Conservation (phyloP, 176 grass and related monocot species). For the Guadua angustifolia region DNA sequence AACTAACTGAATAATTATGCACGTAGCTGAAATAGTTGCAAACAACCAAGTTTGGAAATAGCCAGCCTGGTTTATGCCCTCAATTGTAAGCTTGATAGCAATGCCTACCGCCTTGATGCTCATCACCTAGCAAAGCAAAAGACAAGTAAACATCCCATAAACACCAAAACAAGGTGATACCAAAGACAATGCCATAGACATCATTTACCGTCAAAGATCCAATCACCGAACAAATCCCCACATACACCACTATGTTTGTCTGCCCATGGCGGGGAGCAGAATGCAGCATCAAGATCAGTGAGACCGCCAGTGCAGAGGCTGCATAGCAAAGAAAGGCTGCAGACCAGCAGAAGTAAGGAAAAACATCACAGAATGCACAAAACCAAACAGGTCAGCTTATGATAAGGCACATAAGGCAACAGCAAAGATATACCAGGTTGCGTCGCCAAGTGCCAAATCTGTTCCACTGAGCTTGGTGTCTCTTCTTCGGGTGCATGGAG, state of each 20-base stretch:
- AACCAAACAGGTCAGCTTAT: background rate
- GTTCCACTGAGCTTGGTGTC: constrained; percentile 72
- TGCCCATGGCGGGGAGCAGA: constrained; percentile 86
- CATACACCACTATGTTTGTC: constrained; percentile 89
- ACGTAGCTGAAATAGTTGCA: constrained; percentile 70
- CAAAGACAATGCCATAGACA: constrained; percentile 1
- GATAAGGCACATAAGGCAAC: background rate
- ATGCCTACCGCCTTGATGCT: constrained; percentile 97
- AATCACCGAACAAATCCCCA: constrained; percentile 86
- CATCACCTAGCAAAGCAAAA: constrained; percentile 73
- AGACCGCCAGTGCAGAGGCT: constrained; percentile 59
- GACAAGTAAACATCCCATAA: constrained; percentile 26
- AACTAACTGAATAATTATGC: constrained; percentile 86
- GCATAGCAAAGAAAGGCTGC: constrained; percentile 84
- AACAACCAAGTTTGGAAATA: constrained; percentile 97
- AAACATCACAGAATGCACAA: constrained; percentile 20
- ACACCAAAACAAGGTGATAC: constrained; percentile 13
- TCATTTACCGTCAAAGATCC: constrained; percentile 86
- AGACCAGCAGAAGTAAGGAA: background rate
- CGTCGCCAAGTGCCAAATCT: constrained; percentile 89
- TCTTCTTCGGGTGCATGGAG: constrained; percentile 90
- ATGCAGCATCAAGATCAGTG: constrained; percentile 84
- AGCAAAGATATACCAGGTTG: constrained; percentile 64
- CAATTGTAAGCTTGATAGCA: constrained; percentile 88
- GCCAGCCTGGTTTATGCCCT: constrained; percentile 82